Conservation (phyloP, 108 stramenopile genomes). For the Conticribra guillardii region DNA sequence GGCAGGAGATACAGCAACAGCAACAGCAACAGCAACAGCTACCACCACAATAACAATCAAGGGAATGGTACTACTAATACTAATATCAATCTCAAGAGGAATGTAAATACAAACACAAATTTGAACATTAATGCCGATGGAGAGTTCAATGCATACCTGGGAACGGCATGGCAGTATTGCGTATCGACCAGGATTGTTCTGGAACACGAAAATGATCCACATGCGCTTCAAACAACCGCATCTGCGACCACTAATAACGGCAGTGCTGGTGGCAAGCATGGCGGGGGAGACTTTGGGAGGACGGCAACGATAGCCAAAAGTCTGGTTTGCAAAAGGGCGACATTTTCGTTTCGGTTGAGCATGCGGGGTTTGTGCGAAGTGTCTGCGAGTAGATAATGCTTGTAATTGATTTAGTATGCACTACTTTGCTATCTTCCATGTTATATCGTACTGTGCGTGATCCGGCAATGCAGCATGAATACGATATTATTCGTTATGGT, state of each 20-base stretch:
- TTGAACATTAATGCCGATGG: constrained; percentile 37
- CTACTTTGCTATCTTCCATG: too few relatives aligned
- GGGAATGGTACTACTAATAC: too few relatives aligned
- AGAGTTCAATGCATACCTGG: constrained; percentile 70
- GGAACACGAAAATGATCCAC: constrained; percentile 55
- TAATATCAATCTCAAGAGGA: too few relatives aligned
- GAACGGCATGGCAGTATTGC: constrained; percentile 89
- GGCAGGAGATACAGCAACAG: background rate
- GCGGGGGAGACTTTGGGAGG: constrained; percentile 1
- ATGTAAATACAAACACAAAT: constrained; percentile 16
- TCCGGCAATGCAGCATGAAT: too few relatives aligned
- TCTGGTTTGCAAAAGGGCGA: constrained; percentile 27
- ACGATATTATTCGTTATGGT: too few relatives aligned
- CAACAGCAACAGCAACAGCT: too few relatives aligned
- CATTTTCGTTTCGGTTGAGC: constrained; percentile 31
- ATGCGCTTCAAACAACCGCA: constrained; percentile 12
- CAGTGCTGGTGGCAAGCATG: background rate
- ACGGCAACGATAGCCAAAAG: constrained; percentile 51
- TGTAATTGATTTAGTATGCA: too few relatives aligned
- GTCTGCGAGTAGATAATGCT: too few relatives aligned
- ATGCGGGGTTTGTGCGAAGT: constrained; percentile 36
- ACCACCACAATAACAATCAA: too few relatives aligned
- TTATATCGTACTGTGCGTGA: too few relatives aligned
- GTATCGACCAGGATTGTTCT: constrained; percentile 73
- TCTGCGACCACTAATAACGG: background rate